Percentiles rank a stretch among this genome's conserved stretches.
These are phyloP conservation scores for Tilletia setariae DNA, from an alignment of 1,284 basidiomycete genomes.

Conservation along the genomic window DNA sequence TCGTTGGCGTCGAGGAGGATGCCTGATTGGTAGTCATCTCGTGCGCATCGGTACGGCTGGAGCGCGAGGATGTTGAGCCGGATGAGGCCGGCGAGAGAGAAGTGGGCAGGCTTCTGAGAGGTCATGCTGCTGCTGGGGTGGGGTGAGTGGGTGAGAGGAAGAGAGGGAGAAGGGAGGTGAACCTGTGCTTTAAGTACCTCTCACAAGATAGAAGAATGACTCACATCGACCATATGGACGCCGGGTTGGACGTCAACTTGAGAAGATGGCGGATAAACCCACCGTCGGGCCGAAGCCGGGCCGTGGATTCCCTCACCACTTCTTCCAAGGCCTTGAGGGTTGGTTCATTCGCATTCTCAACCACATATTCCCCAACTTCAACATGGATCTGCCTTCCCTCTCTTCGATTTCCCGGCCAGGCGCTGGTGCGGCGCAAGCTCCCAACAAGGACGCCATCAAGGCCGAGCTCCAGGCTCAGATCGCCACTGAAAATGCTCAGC, in stretches of 20 bases:
- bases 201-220: no score
- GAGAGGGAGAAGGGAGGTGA: not conserved
- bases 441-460: conserved; percentile 14
- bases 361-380: not conserved
- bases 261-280: no score
- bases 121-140: not conserved
- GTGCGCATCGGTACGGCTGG: conserved; percentile 88
- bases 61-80: conserved; percentile 86
- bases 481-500: conserved; percentile 8
- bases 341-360: not conserved
- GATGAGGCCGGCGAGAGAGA: conserved; percentile 60
- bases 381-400: conserved; percentile 10
- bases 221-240: no score
- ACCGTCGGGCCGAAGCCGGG: no score
- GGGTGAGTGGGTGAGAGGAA: not conserved
- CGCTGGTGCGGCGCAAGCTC: not conserved
- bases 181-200: no score
- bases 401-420: not conserved
- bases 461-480: conserved; percentile 10
- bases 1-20: conserved; percentile 98
- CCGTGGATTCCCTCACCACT: not conserved
- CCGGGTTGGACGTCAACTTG: no score
- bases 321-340: not conserved
- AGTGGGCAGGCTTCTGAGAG: conserved; percentile 53
- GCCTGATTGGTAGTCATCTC: conserved; percentile 90